A percentile compares a stretch with the other conserved stretches of the same genome.
These are phyloP conservation scores for Nemania sp. DNA, from an alignment of 2,329 filamentous ascomycete species.

Conservation along the genomic window DNA sequence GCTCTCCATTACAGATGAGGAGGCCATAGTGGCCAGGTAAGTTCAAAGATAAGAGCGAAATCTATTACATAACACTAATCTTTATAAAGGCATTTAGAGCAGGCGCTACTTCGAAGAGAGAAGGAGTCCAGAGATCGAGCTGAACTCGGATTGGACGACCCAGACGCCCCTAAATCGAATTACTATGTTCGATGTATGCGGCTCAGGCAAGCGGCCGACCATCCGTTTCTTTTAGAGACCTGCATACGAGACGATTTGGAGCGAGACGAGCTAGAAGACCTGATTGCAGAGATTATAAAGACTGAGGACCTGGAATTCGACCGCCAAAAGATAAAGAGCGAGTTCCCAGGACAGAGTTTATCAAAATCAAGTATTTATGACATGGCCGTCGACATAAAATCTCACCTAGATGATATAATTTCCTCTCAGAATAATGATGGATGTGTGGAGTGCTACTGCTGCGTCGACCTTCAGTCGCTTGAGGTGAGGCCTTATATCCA, in stretches of 20 bases:
- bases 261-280: background rate
- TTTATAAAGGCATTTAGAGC: conserved; percentile 15
- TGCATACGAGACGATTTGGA: conserved; percentile 8
- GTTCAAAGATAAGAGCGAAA: background rate
- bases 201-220: conserved; percentile 36
- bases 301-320: background rate
- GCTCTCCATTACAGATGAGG: conserved; percentile 20
- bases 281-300: conserved; percentile 14
- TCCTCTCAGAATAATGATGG: background rate
- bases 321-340: background rate
- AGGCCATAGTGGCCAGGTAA: conserved; percentile 26
- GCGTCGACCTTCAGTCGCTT: background rate
- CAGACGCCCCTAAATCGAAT: background rate
- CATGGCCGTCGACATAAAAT: conserved; percentile 13
- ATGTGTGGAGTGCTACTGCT: conserved; percentile 16
- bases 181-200: background rate
- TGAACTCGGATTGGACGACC: background rate
- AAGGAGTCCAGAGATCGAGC: background rate
- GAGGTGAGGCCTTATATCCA: background rate
- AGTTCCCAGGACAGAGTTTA: no score
- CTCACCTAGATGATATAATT: background rate
- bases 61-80: background rate
- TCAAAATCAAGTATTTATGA: background rate
- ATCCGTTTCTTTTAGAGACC: conserved; percentile 27
- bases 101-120: background rate